Conservation (phyloP, 306 rosid species). For the Prosopis cineraria region DNA sequence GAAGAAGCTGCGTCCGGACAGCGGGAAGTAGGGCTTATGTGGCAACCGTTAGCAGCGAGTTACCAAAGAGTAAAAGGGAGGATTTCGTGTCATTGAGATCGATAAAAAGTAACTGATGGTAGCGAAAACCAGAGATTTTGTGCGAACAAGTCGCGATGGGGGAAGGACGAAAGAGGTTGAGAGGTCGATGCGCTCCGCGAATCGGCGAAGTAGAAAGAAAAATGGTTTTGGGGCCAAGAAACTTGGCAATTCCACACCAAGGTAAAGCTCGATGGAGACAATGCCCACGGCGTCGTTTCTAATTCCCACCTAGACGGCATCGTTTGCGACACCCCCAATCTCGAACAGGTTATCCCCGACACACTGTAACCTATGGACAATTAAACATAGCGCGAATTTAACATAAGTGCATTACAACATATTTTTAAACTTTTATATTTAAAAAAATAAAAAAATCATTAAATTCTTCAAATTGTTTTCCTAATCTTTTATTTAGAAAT, state of each 20-base stretch:
- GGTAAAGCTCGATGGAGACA: conserved; percentile 2
- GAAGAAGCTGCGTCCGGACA: background rate
- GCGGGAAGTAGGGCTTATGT: conserved; percentile 56
- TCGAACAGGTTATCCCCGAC: background rate
- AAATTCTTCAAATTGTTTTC: too few relatives aligned
- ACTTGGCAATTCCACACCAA: background rate
- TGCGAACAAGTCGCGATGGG: conserved; percentile 64
- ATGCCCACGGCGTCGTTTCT: conserved; percentile 24
- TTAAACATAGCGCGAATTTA: too few relatives aligned
- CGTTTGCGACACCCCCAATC: conserved; percentile 34
- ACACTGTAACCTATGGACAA: too few relatives aligned
- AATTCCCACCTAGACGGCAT: conserved; percentile 38
- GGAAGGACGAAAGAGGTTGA: conserved; percentile 21
- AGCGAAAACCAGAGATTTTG: conserved; percentile 62
- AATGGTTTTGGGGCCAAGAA: conserved; percentile 36
- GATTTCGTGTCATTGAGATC: conserved; percentile 50
- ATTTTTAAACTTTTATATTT: too few relatives aligned
- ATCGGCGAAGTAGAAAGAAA: conserved; percentile 35
- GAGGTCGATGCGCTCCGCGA: conserved; percentile 40
- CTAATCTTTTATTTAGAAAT: too few relatives aligned
- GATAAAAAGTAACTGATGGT: conserved; percentile 40
- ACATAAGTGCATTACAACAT: too few relatives aligned
- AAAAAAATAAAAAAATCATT: too few relatives aligned
- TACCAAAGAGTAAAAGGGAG: conserved; percentile 23
- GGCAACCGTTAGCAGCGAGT: conserved; percentile 7